These are phyloP conservation scores for Kickxella alabastrina DNA, from an alignment of 192 early-diverging fungal species.

Conservation along the genomic window DNA sequence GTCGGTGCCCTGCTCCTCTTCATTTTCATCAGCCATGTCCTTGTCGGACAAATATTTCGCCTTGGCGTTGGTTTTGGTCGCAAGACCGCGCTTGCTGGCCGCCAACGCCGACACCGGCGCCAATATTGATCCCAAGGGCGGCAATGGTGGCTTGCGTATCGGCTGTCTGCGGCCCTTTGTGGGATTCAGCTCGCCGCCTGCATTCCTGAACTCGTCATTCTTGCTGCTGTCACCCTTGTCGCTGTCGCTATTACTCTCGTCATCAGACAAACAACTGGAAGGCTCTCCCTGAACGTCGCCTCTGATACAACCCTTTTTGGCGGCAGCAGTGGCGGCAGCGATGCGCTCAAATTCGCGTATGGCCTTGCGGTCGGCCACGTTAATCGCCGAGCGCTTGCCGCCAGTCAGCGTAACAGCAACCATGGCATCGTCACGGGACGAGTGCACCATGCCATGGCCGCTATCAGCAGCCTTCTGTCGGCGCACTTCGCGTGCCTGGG, in stretches of 20 bases:
- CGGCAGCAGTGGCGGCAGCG: neutral
- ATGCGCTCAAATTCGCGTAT: constrained; percentile 25
- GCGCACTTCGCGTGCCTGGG: constrained; percentile 8
- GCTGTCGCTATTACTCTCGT: neutral
- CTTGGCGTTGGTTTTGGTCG: neutral
- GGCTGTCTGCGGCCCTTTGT: neutral
- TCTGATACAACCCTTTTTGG: neutral
- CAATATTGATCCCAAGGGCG: too few relatives aligned
- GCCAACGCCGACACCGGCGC: too few relatives aligned
- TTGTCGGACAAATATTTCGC: neutral
- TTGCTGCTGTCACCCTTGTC: neutral
- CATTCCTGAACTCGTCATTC: constrained; percentile 16
- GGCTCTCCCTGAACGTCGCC: neutral
- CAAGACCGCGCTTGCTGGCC: too few relatives aligned
- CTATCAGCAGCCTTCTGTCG: constrained; percentile 23
- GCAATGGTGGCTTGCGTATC: neutral
- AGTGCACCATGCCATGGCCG: constrained; percentile 13
- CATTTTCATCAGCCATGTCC: too few relatives aligned
- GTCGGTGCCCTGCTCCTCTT: neutral
- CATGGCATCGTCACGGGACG: constrained; percentile 1
- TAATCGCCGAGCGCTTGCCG: constrained; percentile 14
- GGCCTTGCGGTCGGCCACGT: constrained; percentile 19
- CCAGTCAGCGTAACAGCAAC: constrained; percentile 20
- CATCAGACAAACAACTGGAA: neutral
- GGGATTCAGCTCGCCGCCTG: constrained; percentile 8